Conservation (phyloP, 176 grass and related monocot genomes). For the Guadua angustifolia region DNA sequence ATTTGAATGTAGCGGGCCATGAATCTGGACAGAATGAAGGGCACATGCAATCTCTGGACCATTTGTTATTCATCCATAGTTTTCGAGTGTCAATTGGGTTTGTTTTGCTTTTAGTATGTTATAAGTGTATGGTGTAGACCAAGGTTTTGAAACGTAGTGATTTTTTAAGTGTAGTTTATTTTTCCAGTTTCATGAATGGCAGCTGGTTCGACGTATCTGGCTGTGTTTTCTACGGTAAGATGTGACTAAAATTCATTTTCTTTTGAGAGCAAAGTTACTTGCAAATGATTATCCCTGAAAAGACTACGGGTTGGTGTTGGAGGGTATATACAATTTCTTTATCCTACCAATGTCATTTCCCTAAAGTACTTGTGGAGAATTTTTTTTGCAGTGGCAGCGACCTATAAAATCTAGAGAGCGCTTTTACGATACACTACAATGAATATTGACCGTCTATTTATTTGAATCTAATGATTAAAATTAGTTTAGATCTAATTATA, state of each 20-base stretch:
- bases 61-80: neutral
- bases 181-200: neutral
- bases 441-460: no score
- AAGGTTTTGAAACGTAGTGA: neutral
- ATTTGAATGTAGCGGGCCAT: neutral
- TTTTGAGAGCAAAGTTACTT: neutral
- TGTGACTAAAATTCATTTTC: neutral
- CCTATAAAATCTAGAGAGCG: no score
- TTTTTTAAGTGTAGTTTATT: neutral
- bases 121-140: neutral
- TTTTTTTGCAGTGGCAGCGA: neutral
- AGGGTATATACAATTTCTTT: neutral
- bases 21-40: constrained; percentile 9
- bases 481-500: no score
- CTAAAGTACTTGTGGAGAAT: neutral
- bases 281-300: neutral
- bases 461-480: no score
- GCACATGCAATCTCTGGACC: constrained; percentile 8
- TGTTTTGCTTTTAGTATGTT: neutral
- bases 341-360: neutral
- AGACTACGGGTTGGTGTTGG: neutral
- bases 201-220: neutral
- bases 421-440: no score
- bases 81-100: neutral
- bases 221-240: neutral